Percentiles rank a stretch among this genome's conserved stretches.
Evolutionary conservation across 1,139 yeast species (phyloP).

Genomic region (Hyphopichia burtonii): DNA sequence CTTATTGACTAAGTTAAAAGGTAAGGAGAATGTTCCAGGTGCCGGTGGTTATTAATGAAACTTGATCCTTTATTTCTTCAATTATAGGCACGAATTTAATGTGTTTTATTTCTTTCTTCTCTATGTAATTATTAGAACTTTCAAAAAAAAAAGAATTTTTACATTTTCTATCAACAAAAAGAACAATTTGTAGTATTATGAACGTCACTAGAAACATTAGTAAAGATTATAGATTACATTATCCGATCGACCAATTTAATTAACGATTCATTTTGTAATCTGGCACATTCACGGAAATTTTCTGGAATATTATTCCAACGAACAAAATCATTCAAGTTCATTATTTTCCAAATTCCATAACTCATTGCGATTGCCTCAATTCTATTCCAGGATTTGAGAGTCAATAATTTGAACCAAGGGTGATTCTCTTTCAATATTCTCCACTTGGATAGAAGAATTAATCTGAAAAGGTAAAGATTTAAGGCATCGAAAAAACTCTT

Average conservation of each 20-base stretch:
- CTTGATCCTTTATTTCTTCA: background rate
- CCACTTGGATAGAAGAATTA: constrained; percentile 44
- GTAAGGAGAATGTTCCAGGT: constrained; percentile 74
- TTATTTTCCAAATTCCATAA: constrained; percentile 37
- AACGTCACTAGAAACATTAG: background rate
- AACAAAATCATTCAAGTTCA: constrained; percentile 39
- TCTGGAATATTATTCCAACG: constrained; percentile 10
- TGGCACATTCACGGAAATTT: constrained; percentile 10
- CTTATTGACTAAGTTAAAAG: constrained; percentile 61
- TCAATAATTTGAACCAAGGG: constrained; percentile 28
- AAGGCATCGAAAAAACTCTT: constrained; percentile 28
- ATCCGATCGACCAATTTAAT: constrained; percentile 19
- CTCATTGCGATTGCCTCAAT: constrained; percentile 39
- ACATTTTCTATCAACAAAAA: background rate
- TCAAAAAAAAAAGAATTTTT: background rate
- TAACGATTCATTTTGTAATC: constrained; percentile 19
- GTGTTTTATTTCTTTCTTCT: background rate
- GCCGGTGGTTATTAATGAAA: constrained; percentile 31
- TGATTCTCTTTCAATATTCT: constrained; percentile 41
- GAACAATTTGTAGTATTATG: background rate
- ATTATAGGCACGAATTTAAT: background rate
- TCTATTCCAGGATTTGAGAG: constrained; percentile 29
- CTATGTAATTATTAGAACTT: constrained; percentile 1
- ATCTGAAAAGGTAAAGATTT: constrained; percentile 34
- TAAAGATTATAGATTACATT: constrained; percentile 14